These are phyloP conservation scores for Macrocybe gigantea DNA, from an alignment of 768 basidiomycete species.

Conservation along the genomic window DNA sequence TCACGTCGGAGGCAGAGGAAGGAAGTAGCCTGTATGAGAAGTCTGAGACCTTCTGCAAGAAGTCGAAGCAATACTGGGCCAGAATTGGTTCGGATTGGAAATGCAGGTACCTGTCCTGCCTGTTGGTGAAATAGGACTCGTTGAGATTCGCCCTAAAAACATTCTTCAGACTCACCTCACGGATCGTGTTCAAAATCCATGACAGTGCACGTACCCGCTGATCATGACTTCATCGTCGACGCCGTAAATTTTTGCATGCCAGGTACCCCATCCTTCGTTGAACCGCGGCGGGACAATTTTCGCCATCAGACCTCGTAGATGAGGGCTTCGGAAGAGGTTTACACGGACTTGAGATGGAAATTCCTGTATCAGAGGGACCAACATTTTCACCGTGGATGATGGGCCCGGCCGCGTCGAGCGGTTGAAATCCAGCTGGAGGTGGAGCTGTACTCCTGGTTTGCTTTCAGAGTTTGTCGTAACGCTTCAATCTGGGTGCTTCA, in stretches of 20 bases:
- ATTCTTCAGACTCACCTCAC: background rate
- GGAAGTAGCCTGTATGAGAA: constrained; percentile 66
- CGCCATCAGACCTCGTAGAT: constrained; percentile 67
- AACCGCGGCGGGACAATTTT: constrained; percentile 83
- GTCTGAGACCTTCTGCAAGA: constrained; percentile 57
- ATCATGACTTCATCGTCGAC: constrained; percentile 90
- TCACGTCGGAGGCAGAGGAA: constrained; percentile 1
- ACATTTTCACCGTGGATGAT: constrained; percentile 57
- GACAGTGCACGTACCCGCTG: constrained; percentile 62
- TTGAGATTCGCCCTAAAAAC: constrained; percentile 81
- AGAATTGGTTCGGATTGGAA: constrained; percentile 56
- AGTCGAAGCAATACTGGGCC: constrained; percentile 80
- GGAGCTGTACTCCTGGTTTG: constrained; percentile 55
- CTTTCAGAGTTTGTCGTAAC: constrained; percentile 51
- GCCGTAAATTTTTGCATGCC: constrained; percentile 97
- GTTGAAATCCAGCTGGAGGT: constrained; percentile 77
- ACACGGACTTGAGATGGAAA: constrained; percentile 72
- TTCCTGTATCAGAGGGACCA: constrained; percentile 68
- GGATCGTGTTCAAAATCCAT: background rate
- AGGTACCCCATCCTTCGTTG: constrained; percentile 98
- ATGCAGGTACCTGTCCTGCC: constrained; percentile 91
- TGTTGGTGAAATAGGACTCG: constrained; percentile 87
- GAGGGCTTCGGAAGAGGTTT: constrained; percentile 85
- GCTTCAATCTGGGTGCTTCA: constrained; percentile 54
- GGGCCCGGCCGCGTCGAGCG: constrained; percentile 72